These are phyloP conservation scores for Lachnellula cervina DNA, from an alignment of 2,329 filamentous ascomycete species.

Conservation along the genomic window DNA sequence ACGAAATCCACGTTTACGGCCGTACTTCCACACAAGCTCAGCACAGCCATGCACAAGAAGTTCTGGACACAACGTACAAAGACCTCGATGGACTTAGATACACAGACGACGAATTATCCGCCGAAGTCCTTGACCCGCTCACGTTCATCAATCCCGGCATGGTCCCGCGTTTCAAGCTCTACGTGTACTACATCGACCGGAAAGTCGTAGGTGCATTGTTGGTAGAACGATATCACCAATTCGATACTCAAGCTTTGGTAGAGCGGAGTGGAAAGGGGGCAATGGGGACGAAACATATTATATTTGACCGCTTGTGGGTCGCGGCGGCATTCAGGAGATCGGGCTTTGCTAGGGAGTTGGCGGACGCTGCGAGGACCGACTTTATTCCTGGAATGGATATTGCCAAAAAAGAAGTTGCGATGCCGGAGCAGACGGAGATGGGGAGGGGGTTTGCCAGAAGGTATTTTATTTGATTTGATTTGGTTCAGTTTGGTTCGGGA, in stretches of 20 bases:
- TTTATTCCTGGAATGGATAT: slow-evolving; percentile 53
- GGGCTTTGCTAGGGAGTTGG: slow-evolving; percentile 51
- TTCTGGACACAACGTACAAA: neutral
- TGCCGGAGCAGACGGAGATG: slow-evolving; percentile 61
- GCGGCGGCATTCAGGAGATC: slow-evolving; percentile 49
- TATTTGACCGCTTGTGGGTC: slow-evolving; percentile 58
- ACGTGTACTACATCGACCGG: slow-evolving; percentile 12
- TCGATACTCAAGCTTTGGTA: neutral
- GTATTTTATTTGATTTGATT: slow-evolving; percentile 51
- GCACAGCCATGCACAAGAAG: neutral
- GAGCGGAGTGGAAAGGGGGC: neutral
- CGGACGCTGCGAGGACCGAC: slow-evolving; percentile 49
- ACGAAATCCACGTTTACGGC: neutral
- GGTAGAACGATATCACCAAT: slow-evolving; percentile 3
- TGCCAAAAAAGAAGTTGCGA: slow-evolving; percentile 52
- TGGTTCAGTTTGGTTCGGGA: slow-evolving; percentile 40
- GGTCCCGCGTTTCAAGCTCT: slow-evolving; percentile 17
- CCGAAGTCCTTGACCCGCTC: slow-evolving; percentile 7
- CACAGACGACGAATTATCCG: neutral
- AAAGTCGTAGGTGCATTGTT: slow-evolving; percentile 12
- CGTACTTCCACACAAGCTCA: neutral
- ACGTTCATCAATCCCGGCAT: neutral
- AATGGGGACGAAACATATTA: neutral
- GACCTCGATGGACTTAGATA: slow-evolving; percentile 3
- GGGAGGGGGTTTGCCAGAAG: slow-evolving; percentile 50